Conservation (phyloP, 2,329 filamentous ascomycete species). For the Pyricularia grisea region DNA sequence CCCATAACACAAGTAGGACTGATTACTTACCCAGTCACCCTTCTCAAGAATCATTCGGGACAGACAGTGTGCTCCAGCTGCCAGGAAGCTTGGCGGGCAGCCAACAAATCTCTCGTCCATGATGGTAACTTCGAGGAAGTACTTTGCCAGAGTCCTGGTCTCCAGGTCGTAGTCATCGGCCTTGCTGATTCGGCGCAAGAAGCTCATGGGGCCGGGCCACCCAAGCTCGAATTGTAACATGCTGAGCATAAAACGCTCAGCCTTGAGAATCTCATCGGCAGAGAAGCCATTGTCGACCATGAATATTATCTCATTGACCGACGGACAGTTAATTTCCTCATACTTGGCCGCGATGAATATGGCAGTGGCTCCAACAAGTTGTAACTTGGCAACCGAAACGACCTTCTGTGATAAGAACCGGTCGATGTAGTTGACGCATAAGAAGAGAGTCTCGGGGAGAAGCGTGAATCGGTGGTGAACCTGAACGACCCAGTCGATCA, state of each 20-base stretch:
- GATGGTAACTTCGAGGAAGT: constrained; percentile 91
- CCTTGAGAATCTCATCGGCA: constrained; percentile 83
- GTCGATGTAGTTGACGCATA: constrained; percentile 94
- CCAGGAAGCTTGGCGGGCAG: constrained; percentile 79
- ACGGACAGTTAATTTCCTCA: constrained; percentile 97
- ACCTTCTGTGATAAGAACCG: constrained; percentile 92
- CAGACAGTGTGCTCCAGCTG: constrained; percentile 87
- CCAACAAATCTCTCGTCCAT: constrained; percentile 98
- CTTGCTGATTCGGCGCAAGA: constrained; percentile 93
- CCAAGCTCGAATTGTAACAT: constrained; percentile 94
- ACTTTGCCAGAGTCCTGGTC: constrained; percentile 91
- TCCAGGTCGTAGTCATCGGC: constrained; percentile 96
- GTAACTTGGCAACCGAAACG: constrained; percentile 87
- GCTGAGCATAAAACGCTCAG: constrained; percentile 88
- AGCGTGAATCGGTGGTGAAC: constrained; percentile 92
- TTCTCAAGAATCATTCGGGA: constrained; percentile 83
- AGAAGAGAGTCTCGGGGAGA: constrained; percentile 87
- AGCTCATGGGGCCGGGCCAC: constrained; percentile 99
- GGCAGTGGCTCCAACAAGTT: constrained; percentile 91
- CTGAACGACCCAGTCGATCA: constrained; percentile 96
- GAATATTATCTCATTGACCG: constrained; percentile 89
- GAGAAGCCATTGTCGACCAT: constrained; percentile 95
- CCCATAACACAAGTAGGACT: not conserved
- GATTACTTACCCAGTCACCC: constrained; percentile 75
- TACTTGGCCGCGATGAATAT: constrained; percentile 96